Percentiles rank a stretch among this genome's conserved stretches.
Conservation (phyloP, 805 yeast genomes). For the Wickerhamomyces ciferrii region DNA sequence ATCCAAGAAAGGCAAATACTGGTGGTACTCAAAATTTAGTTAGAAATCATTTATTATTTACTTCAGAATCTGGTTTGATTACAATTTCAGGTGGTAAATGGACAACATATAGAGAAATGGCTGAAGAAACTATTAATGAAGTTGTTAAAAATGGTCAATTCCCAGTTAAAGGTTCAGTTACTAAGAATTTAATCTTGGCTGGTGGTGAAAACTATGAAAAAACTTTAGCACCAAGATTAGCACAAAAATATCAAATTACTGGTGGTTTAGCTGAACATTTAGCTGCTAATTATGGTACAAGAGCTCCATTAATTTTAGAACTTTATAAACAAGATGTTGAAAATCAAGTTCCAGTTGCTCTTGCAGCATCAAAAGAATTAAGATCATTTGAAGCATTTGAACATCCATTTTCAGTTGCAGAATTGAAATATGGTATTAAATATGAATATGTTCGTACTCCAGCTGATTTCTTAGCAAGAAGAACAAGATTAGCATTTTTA, state of each 20-base stretch:
- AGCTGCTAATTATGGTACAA: conserved; percentile 82
- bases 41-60: conserved; percentile 78
- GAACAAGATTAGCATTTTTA: conserved; percentile 88
- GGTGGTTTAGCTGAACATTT: conserved; percentile 75
- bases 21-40: conserved; percentile 79
- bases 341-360: conserved; percentile 62
- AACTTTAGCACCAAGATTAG: conserved; percentile 70
- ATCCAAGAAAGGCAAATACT: conserved; percentile 53
- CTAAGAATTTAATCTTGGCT: conserved; percentile 46
- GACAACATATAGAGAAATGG: conserved; percentile 98
- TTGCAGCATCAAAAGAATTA: conserved; percentile 35
- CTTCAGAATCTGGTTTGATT: conserved; percentile 68
- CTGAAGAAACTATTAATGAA: conserved; percentile 83
- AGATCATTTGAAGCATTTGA: conserved; percentile 48
- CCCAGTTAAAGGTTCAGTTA: conserved; percentile 33
- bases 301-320: conserved; percentile 76
- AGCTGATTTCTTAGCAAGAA: conserved; percentile 84
- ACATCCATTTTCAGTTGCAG: conserved; percentile 89
- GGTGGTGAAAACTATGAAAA: conserved; percentile 82
- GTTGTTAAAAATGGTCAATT: conserved; percentile 48
- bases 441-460: conserved; percentile 88
- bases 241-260: conserved; percentile 72
- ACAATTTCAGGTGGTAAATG: conserved; percentile 97
- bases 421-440: conserved; percentile 72
- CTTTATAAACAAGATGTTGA: conserved; percentile 40